Base-by-base conservation (phyloP, 768 basidiomycete genomes). In the Lentinula lateritia region DNA sequence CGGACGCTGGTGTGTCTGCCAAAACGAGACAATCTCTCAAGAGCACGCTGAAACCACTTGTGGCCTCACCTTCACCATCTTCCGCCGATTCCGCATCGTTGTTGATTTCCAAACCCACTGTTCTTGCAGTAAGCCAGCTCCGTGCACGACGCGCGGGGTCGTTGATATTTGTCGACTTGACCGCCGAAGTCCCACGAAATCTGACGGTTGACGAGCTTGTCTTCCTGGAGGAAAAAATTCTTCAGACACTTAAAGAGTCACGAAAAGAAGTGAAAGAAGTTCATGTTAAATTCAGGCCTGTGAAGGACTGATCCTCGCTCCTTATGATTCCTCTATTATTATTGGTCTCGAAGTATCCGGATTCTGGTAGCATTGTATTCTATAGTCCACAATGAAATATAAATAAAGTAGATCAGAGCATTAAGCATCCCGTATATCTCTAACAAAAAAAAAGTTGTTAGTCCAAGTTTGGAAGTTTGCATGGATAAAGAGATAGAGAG, bases 101-200 rank as follows among this genome's bases (percentile, higher is more conserved):
- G 1, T 52, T 15, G 7, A 55, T 41, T 13, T 38, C 35, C 13
- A 12, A 56, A 28, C 64, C 70, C 46, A 71, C 66, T 38, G 70
- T 90, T 34, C 72, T 83, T 9, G 79, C 73, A 0, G 70, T 88
- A 60, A 75, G 71, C 59, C 72, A 84, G 61, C 68, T 95, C 61
- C 86, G 90, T 43, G 90, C 92, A 43, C 86, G 87, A 66, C 85
- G 89, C 36, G 83, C 89, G 9, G 90, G 94, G 35, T 92, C 94
- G 8, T 73, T 89, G 63, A 84, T 95, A 63, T 88, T 86, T 60
- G 88, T 98, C 6, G 93, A 98, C 73, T 76, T 98, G 55, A 83
- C 82, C 5, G 90, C 88, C 35, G 81, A 85, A 38, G 90, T 98
- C 0, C 82, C 88, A 15, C 73, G 75, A 6, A 67, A 70, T 6